Percentiles rank a stretch among this genome's conserved stretches.
Evolutionary conservation across 2,329 filamentous ascomycete genomes (phyloP).

Genomic region (Pseudogymnoascus sp.): DNA sequence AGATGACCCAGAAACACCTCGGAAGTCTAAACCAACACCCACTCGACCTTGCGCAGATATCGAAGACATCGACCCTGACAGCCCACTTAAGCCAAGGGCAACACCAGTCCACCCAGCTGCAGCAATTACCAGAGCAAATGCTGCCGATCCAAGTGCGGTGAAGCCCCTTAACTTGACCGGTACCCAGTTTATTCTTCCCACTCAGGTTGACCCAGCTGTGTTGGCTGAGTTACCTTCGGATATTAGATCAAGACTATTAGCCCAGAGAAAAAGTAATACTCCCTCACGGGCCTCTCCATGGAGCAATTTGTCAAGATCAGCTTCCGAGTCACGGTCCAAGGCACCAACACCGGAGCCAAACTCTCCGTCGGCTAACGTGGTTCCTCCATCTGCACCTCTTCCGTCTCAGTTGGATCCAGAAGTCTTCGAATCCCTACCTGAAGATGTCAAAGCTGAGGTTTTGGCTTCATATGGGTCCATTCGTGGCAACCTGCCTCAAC

Average conservation of each 20-base stretch:
- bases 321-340: slow-evolving; percentile 28
- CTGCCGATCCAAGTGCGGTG: slow-evolving; percentile 43
- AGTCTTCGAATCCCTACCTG: slow-evolving; percentile 72
- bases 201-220: slow-evolving; percentile 71
- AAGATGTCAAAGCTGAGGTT: slow-evolving; percentile 77
- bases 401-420: slow-evolving; percentile 79
- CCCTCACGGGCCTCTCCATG: slow-evolving; percentile 19
- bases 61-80: slow-evolving; percentile 40
- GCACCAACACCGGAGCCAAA: slow-evolving; percentile 16
- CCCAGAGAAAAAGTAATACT: slow-evolving; percentile 36
- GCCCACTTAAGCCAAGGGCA: slow-evolving; percentile 41
- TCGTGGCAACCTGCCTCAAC: slow-evolving; percentile 15
- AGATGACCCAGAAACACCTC: slow-evolving; percentile 22
- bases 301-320: slow-evolving; percentile 27
- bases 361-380: not conserved
- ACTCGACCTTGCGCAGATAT: slow-evolving; percentile 9
- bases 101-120: slow-evolving; percentile 42
- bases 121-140: slow-evolving; percentile 40
- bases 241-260: slow-evolving; percentile 67
- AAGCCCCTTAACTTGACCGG: slow-evolving; percentile 69
- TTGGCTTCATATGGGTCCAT: slow-evolving; percentile 55
- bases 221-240: slow-evolving; percentile 75
- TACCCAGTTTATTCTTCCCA: slow-evolving; percentile 86
- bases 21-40: slow-evolving; percentile 17
- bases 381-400: slow-evolving; percentile 23